These are phyloP conservation scores for Theileria orientalis DNA, from an alignment of 169 alveolate genomes.

Conservation along the genomic window DNA sequence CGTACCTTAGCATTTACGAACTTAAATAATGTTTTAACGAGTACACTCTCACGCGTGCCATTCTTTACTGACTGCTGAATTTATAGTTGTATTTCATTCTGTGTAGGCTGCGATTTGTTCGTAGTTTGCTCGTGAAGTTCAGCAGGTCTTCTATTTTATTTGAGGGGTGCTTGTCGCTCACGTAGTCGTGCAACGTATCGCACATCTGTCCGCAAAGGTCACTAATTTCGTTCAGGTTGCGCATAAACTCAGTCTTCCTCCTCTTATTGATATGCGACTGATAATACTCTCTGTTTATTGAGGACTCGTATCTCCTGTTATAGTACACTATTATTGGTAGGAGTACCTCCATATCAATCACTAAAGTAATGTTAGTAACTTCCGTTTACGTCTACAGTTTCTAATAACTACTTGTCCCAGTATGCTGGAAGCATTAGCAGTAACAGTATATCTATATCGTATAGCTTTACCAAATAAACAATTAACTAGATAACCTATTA, in stretches of 20 bases:
- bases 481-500: no score
- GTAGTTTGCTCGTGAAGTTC: not conserved
- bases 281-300: constrained; percentile 36
- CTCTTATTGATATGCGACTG: not conserved
- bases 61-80: not conserved
- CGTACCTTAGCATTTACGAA: constrained; percentile 9
- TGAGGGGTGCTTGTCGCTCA: not conserved
- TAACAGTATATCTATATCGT: no score
- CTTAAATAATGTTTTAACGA: not conserved
- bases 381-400: no score
- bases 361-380: no score
- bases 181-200: constrained; percentile 24
- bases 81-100: not conserved
- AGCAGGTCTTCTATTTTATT: not conserved
- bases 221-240: constrained; percentile 11
- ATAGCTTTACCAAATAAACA: no score
- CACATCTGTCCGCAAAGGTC: constrained; percentile 51
- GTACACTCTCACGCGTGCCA: not conserved
- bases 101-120: not conserved
- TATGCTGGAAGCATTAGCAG: no score
- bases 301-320: constrained; percentile 55
- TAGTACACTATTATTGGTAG: constrained; percentile 29
- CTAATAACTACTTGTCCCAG: no score
- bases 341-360: not conserved
- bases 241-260: not conserved